These are phyloP conservation scores for Talaromyces atroroseus DNA, from an alignment of 2,329 filamentous ascomycete species.

Conservation along the genomic window DNA sequence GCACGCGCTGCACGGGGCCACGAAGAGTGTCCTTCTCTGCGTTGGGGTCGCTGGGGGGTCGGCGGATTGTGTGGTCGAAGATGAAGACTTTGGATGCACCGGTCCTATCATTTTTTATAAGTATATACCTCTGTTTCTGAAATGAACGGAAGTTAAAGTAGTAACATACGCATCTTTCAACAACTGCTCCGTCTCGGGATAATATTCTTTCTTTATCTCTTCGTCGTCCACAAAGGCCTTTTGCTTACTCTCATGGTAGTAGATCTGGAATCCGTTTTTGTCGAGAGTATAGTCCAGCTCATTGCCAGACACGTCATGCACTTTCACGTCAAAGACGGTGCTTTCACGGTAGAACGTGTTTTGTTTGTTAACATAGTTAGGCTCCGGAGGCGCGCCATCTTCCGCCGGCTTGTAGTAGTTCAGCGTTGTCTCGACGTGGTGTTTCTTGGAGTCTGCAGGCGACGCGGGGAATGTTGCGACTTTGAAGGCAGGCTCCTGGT, in stretches of 20 bases:
- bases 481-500: constrained; percentile 11
- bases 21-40: constrained; percentile 22
- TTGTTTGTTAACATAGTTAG: constrained; percentile 30
- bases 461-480: constrained; percentile 13
- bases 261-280: constrained; percentile 42
- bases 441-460: constrained; percentile 20
- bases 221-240: constrained; percentile 39
- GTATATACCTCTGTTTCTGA: background rate
- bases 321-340: constrained; percentile 35
- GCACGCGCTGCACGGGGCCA: constrained; percentile 47
- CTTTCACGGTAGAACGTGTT: constrained; percentile 35
- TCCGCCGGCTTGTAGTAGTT: constrained; percentile 44
- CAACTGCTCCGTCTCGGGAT: constrained; percentile 44
- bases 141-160: background rate
- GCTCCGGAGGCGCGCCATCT: constrained; percentile 40
- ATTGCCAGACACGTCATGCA: constrained; percentile 40
- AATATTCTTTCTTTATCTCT: constrained; percentile 38
- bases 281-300: constrained; percentile 42
- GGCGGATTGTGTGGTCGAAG: constrained; percentile 49
- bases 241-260: constrained; percentile 36
- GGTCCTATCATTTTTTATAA: constrained; percentile 20
- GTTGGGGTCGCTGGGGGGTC: constrained; percentile 25
- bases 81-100: constrained; percentile 43
- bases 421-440: constrained; percentile 39
- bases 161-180: constrained; percentile 35